Evolutionary conservation across 192 early-diverging fungal species (phyloP).

Genomic region (Gaertneriomyces semiglobifer): DNA sequence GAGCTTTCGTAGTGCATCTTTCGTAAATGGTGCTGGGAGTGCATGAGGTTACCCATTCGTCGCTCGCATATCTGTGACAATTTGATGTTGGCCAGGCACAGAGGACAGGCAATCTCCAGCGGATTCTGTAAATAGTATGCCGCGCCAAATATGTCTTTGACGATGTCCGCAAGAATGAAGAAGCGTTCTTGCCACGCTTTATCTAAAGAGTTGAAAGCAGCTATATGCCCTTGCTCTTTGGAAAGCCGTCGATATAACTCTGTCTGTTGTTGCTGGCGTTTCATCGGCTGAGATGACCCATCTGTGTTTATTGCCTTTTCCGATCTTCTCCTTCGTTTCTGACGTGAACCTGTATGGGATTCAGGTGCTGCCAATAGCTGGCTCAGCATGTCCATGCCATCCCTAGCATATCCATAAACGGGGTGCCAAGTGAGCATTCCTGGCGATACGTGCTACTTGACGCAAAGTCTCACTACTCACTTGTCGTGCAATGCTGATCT

Average conservation of each 20-base stretch:
- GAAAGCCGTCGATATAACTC: conserved; percentile 12
- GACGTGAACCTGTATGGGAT: not conserved
- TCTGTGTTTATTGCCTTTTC: conserved; percentile 11
- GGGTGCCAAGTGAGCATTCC: not conserved
- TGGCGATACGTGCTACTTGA: too few species aligned
- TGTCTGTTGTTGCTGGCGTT: conserved; percentile 28
- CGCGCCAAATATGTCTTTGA: conserved; percentile 23
- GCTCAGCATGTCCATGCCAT: conserved; percentile 7
- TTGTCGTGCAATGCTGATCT: too few species aligned
- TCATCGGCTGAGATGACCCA: conserved; percentile 3
- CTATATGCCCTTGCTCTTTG: conserved; percentile 13
- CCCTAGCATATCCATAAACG: not conserved
- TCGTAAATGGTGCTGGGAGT: conserved; percentile 17
- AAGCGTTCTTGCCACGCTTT: conserved; percentile 26
- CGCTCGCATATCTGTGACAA: conserved; percentile 23
- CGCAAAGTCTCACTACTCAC: too few species aligned
- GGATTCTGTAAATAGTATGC: conserved; percentile 17
- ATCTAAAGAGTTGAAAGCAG: conserved; percentile 15
- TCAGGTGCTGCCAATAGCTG: conserved; percentile 15
- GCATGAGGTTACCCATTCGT: conserved; percentile 21
- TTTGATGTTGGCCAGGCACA: conserved; percentile 15
- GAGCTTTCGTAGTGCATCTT: conserved; percentile 13
- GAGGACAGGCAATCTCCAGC: conserved; percentile 17
- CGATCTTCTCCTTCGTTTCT: conserved; percentile 15
- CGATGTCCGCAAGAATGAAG: conserved; percentile 16